A percentile compares a stretch with the other conserved stretches of the same genome.
Evolutionary conservation across 2,329 filamentous ascomycete species (phyloP).

Genomic region (Colletotrichum sp.): DNA sequence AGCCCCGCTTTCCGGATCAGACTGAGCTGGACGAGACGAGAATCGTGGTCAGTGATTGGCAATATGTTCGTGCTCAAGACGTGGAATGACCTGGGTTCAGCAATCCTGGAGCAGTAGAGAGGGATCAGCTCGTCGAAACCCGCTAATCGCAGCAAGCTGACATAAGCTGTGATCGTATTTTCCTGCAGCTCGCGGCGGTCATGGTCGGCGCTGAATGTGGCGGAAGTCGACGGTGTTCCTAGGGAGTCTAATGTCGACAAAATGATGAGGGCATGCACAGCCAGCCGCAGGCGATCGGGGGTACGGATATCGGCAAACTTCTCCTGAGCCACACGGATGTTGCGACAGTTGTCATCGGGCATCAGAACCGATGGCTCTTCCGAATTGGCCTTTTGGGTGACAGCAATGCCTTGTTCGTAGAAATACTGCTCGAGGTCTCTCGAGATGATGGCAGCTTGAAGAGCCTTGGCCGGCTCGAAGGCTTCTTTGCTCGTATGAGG

Average conservation of each 20-base stretch:
- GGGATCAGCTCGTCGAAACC: conserved; percentile 82
- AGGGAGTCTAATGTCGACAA: conserved; percentile 71
- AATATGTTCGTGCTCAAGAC: conserved; percentile 80
- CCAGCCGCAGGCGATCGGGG: conserved; percentile 69
- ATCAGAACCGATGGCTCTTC: conserved; percentile 36
- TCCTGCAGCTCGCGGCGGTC: conserved; percentile 61
- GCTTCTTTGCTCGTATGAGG: conserved; percentile 63
- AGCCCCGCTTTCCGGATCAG: conserved; percentile 79
- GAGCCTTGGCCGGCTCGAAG: conserved; percentile 70
- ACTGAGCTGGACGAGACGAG: conserved; percentile 71
- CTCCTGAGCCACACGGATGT: conserved; percentile 40
- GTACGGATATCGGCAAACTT: conserved; percentile 62
- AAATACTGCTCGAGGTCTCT: conserved; percentile 63
- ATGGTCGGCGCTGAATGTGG: conserved; percentile 34
- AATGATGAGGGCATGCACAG: conserved; percentile 70
- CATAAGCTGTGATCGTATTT: conserved; percentile 81
- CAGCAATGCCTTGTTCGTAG: conserved; percentile 61
- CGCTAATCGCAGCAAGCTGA: conserved; percentile 76
- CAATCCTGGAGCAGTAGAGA: conserved; percentile 84
- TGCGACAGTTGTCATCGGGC: conserved; percentile 16
- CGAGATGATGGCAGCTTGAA: conserved; percentile 78
- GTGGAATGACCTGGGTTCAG: conserved; percentile 66
- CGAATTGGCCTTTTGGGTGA: conserved; percentile 47
- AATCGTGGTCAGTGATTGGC: conserved; percentile 68
- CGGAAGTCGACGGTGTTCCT: conserved; percentile 38